Conservation (phyloP, 257 asterid genomes). For the Gentiana dahurica region DNA sequence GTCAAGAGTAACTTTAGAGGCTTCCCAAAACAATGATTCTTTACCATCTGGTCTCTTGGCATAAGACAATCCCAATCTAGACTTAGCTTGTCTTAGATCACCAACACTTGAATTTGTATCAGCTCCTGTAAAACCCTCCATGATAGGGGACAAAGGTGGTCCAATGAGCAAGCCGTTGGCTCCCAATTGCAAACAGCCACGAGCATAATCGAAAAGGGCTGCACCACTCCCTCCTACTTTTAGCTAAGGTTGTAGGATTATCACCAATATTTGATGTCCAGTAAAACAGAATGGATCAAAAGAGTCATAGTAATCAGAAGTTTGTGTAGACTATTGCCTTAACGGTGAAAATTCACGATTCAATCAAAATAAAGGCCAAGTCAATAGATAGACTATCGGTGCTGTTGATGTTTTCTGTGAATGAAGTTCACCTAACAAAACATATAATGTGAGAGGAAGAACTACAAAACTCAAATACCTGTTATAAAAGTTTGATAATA, state of each 20-base stretch:
- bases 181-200: conserved; percentile 90
- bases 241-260: conserved; percentile 34
- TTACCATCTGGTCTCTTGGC: conserved; percentile 21
- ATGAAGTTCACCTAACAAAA: no score
- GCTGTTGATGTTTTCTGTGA: no score
- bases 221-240: conserved; percentile 93
- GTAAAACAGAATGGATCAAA: conserved; percentile 78
- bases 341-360: no score
- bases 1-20: conserved; percentile 33
- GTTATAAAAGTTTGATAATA: no score
- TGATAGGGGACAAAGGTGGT: conserved; percentile 76
- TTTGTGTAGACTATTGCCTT: no score
- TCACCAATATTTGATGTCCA: conserved; percentile 24
- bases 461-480: no score
- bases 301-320: conserved; percentile 49
- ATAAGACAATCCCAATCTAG: no score
- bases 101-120: conserved; percentile 76
- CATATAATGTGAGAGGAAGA: no score
- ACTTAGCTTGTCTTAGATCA: conserved; percentile 15
- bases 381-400: no score
- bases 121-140: conserved; percentile 87
- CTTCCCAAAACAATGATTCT: conserved; percentile 79
- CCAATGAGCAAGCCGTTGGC: conserved; percentile 81
- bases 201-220: conserved; percentile 77
- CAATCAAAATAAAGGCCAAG: no score